Percentiles rank a stretch among this genome's conserved stretches.
phyloP scores from a whole-genome alignment of 371 early-diverging fungal genomes.

The Blastocladiella emersonii region DNA sequence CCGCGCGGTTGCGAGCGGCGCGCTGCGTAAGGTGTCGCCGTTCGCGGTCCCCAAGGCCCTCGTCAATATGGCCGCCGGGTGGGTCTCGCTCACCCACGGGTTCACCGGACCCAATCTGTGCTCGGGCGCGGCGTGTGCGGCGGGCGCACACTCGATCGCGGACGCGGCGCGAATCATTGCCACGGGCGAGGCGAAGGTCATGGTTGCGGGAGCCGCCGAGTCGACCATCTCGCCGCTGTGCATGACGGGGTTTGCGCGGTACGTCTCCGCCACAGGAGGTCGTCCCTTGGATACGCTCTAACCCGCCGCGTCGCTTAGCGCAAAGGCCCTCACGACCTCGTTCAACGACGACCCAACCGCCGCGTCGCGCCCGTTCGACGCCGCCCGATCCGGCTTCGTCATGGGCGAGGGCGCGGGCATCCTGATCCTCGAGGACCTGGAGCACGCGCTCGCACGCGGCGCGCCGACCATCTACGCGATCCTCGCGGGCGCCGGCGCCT shows the following conservation, averaged over 20 bases:
- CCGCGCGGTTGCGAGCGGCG: too few relatives aligned
- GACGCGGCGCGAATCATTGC: constrained; percentile 86
- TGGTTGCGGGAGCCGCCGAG: constrained; percentile 92
- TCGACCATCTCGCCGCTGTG: constrained; percentile 70
- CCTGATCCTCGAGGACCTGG: constrained; percentile 73
- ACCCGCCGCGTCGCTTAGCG: constrained; percentile 23
- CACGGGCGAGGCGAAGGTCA: constrained; percentile 85
- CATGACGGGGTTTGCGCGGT: constrained; percentile 78
- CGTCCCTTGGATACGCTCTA: neutral
- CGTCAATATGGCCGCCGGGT: constrained; percentile 89
- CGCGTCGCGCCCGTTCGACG: constrained; percentile 84
- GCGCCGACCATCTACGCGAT: constrained; percentile 77
- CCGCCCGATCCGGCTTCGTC: constrained; percentile 76
- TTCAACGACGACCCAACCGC: constrained; percentile 59
- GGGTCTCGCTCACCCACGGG: constrained; percentile 75
- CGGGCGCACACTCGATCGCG: constrained; percentile 87
- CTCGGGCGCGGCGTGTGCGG: constrained; percentile 85
- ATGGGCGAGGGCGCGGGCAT: constrained; percentile 89
- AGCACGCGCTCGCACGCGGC: constrained; percentile 72
- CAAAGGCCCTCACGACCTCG: constrained; percentile 63
- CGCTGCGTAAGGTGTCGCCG: constrained; percentile 56
- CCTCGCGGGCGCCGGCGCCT: constrained; percentile 73
- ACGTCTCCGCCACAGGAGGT: constrained; percentile 4
- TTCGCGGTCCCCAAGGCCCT: constrained; percentile 81
- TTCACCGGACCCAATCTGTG: constrained; percentile 84